Evolutionary conservation across 75 land plant species (phyloP).

Genomic region (Sequoia sempervirens): DNA sequence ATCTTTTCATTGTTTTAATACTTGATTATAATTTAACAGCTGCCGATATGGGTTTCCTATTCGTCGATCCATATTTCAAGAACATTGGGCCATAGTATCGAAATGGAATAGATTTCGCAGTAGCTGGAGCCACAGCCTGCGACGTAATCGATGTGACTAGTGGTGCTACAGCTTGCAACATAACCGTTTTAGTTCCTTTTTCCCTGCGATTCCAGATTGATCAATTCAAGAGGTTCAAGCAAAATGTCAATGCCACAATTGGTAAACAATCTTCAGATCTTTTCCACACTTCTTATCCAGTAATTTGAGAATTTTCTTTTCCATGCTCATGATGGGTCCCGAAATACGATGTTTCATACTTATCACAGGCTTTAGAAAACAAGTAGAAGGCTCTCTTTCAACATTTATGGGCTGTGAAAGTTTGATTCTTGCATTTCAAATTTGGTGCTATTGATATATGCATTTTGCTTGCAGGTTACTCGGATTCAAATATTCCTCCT

Average conservation of each 20-base stretch:
- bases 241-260: neutral
- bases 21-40: neutral
- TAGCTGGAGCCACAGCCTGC: neutral
- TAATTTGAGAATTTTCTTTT: neutral
- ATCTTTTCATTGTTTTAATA: neutral
- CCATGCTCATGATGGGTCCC: neutral
- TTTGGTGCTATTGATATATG: neutral
- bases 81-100: neutral
- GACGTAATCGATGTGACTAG: neutral
- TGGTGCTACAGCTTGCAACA: neutral
- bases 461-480: neutral
- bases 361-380: neutral
- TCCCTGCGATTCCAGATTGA: neutral
- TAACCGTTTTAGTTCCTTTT: neutral
- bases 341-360: neutral
- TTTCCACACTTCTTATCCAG: neutral
- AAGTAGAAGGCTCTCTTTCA: too few species aligned
- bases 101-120: neutral
- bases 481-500: neutral
- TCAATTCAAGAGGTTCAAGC: neutral
- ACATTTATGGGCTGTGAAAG: neutral
- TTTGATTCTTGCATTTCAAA: neutral
- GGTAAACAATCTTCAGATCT: neutral
- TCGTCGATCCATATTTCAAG: neutral
- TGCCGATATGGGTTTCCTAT: neutral